Percentiles rank a stretch among this genome's conserved stretches.
These are phyloP conservation scores for Chaetomium tenue DNA, from an alignment of 495 filamentous ascomycete species.

Conservation along the genomic window DNA sequence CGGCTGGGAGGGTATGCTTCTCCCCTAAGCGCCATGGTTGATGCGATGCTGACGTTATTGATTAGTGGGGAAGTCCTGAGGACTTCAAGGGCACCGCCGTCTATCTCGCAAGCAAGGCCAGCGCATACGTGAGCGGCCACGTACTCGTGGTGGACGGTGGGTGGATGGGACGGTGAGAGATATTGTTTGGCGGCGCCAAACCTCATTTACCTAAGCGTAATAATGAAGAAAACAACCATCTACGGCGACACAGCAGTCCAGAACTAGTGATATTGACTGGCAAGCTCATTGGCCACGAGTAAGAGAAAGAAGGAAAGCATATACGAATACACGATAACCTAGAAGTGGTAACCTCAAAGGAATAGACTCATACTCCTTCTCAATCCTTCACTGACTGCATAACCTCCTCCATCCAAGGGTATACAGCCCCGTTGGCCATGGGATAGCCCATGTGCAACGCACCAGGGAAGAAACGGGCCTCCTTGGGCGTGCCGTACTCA, in stretches of 20 bases:
- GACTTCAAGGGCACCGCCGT: conserved; percentile 87
- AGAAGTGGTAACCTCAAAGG: neutral
- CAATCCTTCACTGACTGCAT: conserved; percentile 37
- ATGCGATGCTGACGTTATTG: neutral
- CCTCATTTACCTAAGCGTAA: neutral
- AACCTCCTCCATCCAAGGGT: conserved; percentile 56
- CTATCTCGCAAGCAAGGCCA: conserved; percentile 72
- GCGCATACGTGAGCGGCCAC: conserved; percentile 79
- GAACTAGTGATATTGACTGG: neutral
- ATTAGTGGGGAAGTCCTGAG: conserved; percentile 73
- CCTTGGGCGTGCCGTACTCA: conserved; percentile 71
- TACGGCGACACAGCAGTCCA: neutral
- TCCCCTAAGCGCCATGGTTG: neutral
- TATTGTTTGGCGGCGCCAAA: neutral
- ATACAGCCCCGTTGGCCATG: conserved; percentile 50
- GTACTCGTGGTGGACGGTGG: conserved; percentile 83
- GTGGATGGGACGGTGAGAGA: conserved; percentile 79
- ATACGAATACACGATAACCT: neutral
- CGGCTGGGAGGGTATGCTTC: conserved; percentile 58
- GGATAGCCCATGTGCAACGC: conserved; percentile 68
- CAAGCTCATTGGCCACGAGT: too few relatives aligned
- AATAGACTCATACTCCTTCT: neutral
- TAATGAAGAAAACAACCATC: neutral
- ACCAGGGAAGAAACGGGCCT: conserved; percentile 61
- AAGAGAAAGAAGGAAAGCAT: neutral